These are phyloP conservation scores for Trifolium fragiferum DNA, from an alignment of 306 rosid species.

Conservation along the genomic window DNA sequence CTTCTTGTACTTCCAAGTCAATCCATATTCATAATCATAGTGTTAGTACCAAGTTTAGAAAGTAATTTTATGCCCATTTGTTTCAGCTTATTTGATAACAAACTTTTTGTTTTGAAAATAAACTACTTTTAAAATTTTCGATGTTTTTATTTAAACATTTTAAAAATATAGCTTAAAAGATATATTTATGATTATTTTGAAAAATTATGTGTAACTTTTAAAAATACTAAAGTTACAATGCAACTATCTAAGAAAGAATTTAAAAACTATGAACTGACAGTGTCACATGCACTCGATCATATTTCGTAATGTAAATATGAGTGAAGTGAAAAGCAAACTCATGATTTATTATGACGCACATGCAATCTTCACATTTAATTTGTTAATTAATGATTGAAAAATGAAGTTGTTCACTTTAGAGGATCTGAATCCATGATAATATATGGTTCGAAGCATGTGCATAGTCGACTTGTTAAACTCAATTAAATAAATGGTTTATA, in stretches of 20 bases:
- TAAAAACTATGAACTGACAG: not conserved
- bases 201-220: not conserved
- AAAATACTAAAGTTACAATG: not conserved
- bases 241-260: not conserved
- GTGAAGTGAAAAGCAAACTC: too few species aligned
- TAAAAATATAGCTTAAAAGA: too few species aligned
- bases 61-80: not conserved
- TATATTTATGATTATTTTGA: not conserved
- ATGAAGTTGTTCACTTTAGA: too few species aligned
- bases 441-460: not conserved
- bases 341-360: too few species aligned
- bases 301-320: not conserved
- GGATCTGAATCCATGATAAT: not conserved
- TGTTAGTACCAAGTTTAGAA: constrained; percentile 31
- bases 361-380: too few species aligned
- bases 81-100: not conserved
- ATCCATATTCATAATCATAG: constrained; percentile 28
- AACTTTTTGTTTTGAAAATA: not conserved
- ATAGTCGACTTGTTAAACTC: not conserved
- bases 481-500: not conserved
- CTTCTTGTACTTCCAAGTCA: constrained; percentile 70
- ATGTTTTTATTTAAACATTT: too few species aligned
- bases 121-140: not conserved
- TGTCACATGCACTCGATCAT: not conserved
- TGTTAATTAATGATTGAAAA: too few species aligned